These are phyloP conservation scores for Podaxis sp. DNA, from an alignment of 768 basidiomycete species.

Conservation along the genomic window DNA sequence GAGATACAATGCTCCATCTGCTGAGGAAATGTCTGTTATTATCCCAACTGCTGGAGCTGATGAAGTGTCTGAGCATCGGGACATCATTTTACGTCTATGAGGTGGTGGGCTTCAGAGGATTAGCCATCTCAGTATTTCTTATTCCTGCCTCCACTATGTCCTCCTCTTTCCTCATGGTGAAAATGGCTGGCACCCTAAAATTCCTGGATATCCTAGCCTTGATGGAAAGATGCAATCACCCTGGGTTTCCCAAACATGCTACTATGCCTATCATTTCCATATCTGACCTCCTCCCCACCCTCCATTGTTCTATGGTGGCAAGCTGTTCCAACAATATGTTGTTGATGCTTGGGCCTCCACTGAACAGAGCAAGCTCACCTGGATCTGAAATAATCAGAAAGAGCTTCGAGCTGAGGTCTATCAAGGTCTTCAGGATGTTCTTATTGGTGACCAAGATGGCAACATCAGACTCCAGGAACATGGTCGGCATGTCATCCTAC, in stretches of 20 bases:
- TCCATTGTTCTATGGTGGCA: slow-evolving; percentile 32
- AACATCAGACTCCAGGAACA: slow-evolving; percentile 21
- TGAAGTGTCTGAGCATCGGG: slow-evolving; percentile 17
- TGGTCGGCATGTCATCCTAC: slow-evolving; percentile 34
- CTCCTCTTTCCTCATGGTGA: slow-evolving; percentile 42
- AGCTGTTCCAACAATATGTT: slow-evolving; percentile 43
- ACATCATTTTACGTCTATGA: slow-evolving; percentile 32
- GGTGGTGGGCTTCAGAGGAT: slow-evolving; percentile 26
- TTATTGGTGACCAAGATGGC: slow-evolving; percentile 20
- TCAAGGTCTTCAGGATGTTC: slow-evolving; percentile 11
- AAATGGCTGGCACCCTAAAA: slow-evolving; percentile 43
- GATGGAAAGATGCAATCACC: slow-evolving; percentile 26
- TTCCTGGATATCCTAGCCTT: slow-evolving; percentile 22
- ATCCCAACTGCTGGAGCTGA: slow-evolving; percentile 30
- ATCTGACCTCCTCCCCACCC: slow-evolving; percentile 14
- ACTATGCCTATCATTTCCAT: slow-evolving; percentile 5
- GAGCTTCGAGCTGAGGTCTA: slow-evolving; percentile 34
- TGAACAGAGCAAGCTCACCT: slow-evolving; percentile 39
- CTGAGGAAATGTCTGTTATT: slow-evolving; percentile 34
- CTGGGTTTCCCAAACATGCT: slow-evolving; percentile 21
- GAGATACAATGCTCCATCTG: slow-evolving; percentile 43
- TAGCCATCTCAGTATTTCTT: slow-evolving; percentile 32
- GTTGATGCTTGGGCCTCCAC: slow-evolving; percentile 44
- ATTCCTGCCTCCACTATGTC: slow-evolving; percentile 40
- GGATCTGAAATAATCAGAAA: slow-evolving; percentile 32